Conservation (phyloP, 1,284 basidiomycete species). For the Pyrrhoderma noxium region DNA sequence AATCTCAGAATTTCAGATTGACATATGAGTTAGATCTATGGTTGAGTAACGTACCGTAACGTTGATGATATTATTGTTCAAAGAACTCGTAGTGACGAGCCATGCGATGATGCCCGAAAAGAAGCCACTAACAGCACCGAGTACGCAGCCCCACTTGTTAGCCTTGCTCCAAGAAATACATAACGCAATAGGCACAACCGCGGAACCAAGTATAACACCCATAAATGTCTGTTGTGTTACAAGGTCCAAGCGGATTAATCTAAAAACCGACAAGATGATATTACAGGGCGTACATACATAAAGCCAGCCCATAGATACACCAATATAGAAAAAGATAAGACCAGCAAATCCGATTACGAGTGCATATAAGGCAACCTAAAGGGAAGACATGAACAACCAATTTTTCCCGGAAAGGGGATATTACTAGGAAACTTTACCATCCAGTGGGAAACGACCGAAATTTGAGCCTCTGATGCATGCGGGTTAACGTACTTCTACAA, state of each 20-base stretch:
- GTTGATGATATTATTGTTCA: conserved; percentile 67
- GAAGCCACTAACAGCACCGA: conserved; percentile 68
- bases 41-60: conserved; percentile 47
- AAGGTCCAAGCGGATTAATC: background rate
- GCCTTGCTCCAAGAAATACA: conserved; percentile 77
- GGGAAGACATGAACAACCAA: conserved; percentile 6
- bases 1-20: conserved; percentile 15
- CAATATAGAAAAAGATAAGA: conserved; percentile 82
- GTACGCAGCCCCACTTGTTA: conserved; percentile 77
- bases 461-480: conserved; percentile 48
- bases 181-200: conserved; percentile 80
- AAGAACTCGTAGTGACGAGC: conserved; percentile 72
- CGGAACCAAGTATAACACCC: conserved; percentile 80
- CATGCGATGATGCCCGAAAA: conserved; percentile 67
- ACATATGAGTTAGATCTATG: background rate
- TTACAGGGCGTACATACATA: conserved; percentile 44
- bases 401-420: conserved; percentile 2
- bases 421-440: conserved; percentile 27
- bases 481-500: conserved; percentile 49
- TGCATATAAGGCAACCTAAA: conserved; percentile 64
- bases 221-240: conserved; percentile 53
- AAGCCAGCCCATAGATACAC: conserved; percentile 85
- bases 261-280: conserved; percentile 11
- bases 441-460: conserved; percentile 44
- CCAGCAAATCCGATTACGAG: conserved; percentile 78